Conservation (phyloP, 768 basidiomycete species). For the Boletus bicolor region DNA sequence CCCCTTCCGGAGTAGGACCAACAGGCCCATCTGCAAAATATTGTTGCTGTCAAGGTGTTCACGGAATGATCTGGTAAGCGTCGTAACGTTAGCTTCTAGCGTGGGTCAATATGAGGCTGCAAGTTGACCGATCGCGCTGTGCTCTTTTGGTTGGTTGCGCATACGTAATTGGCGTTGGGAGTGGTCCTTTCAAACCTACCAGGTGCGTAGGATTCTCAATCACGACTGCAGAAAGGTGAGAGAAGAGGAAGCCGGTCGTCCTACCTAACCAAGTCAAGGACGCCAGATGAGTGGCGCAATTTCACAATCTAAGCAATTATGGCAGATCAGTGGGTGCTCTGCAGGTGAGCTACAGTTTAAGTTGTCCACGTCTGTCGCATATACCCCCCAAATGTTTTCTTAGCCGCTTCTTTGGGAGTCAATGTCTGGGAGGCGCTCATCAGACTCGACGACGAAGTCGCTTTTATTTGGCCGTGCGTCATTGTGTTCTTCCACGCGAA, state of each 20-base stretch:
- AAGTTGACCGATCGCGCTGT: neutral
- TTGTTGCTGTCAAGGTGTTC: neutral
- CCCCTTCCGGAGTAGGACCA: too few species aligned
- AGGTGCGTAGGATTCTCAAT: neutral
- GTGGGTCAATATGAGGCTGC: neutral
- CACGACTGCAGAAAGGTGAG: neutral
- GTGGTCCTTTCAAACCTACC: neutral
- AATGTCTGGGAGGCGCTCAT: constrained; percentile 22
- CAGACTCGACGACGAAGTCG: constrained; percentile 16
- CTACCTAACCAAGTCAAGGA: neutral
- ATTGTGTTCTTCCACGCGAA: neutral
- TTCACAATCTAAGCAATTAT: neutral
- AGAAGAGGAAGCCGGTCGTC: neutral
- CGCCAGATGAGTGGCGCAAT: neutral
- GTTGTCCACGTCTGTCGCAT: neutral
- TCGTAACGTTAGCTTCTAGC: constrained; percentile 2
- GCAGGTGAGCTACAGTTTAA: constrained; percentile 1
- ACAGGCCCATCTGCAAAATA: too few species aligned
- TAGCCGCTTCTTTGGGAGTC: constrained; percentile 11
- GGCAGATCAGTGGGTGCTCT: constrained; percentile 5
- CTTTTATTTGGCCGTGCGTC: constrained; percentile 27
- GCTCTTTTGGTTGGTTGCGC: neutral
- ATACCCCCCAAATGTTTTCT: neutral
- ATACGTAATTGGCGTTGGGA: neutral
- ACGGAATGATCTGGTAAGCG: neutral